Evolutionary conservation across 164 flowering plant species (phyloP).

Genomic region (Magnolia changhungtana): DNA sequence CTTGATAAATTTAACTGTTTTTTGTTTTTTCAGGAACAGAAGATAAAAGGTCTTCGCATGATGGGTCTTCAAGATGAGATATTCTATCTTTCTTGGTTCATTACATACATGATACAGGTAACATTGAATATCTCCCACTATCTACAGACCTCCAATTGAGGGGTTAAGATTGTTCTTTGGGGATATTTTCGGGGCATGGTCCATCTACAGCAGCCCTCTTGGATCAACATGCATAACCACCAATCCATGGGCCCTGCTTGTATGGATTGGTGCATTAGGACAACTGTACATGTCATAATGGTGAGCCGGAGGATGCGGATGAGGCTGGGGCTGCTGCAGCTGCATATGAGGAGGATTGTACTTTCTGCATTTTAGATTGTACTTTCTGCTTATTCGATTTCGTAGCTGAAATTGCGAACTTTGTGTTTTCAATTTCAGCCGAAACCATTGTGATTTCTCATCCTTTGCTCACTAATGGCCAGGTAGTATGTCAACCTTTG

Average conservation of each 20-base stretch:
- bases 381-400: background rate
- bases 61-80: slow-evolving; percentile 92
- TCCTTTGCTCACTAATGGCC: slow-evolving; percentile 67
- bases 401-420: background rate
- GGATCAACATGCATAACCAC: too few relatives aligned
- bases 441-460: slow-evolving; percentile 44
- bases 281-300: too few relatives aligned
- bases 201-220: too few relatives aligned
- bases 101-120: slow-evolving; percentile 80
- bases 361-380: background rate
- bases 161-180: too few relatives aligned
- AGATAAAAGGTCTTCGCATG: slow-evolving; percentile 94
- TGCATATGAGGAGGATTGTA: too few relatives aligned
- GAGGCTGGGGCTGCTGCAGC: too few relatives aligned
- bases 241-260: too few relatives aligned
- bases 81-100: slow-evolving; percentile 93
- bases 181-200: too few relatives aligned
- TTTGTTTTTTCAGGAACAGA: slow-evolving; percentile 65
- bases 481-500: slow-evolving; percentile 35
- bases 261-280: too few relatives aligned
- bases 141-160: too few relatives aligned
- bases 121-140: background rate
- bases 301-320: too few relatives aligned
- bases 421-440: slow-evolving; percentile 19
- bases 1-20: background rate